Evolutionary conservation across 345 rosid genomes (phyloP).

Genomic region (Nasturtium officinale): DNA sequence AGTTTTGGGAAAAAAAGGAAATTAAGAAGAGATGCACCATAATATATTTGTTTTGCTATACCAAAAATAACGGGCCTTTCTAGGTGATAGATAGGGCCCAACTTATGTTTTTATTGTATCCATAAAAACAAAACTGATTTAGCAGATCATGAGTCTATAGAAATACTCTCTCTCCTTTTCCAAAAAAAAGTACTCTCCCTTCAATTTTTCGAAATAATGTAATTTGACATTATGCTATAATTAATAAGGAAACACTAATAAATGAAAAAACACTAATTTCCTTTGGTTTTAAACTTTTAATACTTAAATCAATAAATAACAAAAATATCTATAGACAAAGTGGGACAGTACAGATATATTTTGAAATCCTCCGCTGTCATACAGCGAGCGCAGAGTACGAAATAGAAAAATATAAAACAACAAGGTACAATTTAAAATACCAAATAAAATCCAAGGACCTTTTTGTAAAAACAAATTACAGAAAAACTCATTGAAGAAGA

Average conservation of each 20-base stretch:
- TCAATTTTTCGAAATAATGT: constrained; percentile 14
- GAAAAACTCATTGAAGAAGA: constrained; percentile 31
- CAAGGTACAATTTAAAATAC: accelerated
- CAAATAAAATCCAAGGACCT: neutral
- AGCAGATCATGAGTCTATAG: neutral
- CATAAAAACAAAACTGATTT: neutral
- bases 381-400: constrained; percentile 42
- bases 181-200: too few relatives aligned
- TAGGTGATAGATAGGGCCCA: constrained; percentile 5
- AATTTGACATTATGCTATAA: neutral
- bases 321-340: constrained; percentile 37
- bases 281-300: neutral
- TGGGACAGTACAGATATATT: constrained; percentile 35
- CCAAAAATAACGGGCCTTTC: neutral
- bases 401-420: neutral
- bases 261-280: neutral
- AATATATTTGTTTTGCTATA: neutral
- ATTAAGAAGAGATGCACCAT: too few relatives aligned
- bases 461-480: neutral
- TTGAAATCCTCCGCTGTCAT: constrained; percentile 39
- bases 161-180: too few relatives aligned
- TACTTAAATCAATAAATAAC: constrained; percentile 22
- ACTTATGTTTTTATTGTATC: neutral
- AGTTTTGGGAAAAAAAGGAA: too few relatives aligned
- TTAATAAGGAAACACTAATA: neutral